Evolutionary conservation across 345 rosid genomes (phyloP), one percentile per base, ranked within the genome.

Genomic region (Heritiera littoralis): DNA sequence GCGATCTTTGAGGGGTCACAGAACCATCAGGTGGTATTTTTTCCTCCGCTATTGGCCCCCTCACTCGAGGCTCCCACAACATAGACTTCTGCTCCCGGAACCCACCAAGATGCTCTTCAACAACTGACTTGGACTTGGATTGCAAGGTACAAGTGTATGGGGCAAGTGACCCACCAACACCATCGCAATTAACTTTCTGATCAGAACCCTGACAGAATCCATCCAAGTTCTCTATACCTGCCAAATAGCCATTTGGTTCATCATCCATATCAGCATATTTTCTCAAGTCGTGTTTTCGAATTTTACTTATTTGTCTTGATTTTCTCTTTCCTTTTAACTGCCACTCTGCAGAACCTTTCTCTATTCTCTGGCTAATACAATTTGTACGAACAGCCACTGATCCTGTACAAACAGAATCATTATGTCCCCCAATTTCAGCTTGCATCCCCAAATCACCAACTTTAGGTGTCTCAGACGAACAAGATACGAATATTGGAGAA

Each of bases 251-350:
- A 77, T 77, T 81, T 67, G 84, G 74, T 80, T 90, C 87, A 76
- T 84, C 91, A 70, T 85, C 87, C 58, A 86, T 82, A 65, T 79
- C 88, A 54, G 79, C 69, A 72, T 78, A 84, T 85, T 89, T 92
- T 78, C 86, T 87, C 7, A 81, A 81, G 78, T 86, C 84, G 59
- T 84, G 93, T 82, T 89, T 89, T 81, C 89, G 89, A 84, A 66
- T 91, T 84, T 91, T 91, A 80, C 89, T 87, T 81, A 64, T 87
- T 69, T 89, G 90, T 84, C 98, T 94, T 2, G 90, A 92, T 76
- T 96, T 96, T 86, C 99, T 89, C 91, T 96, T 96, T 82, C 98
- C 90, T 88, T 96, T 96, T 38, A 80, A 86, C 85, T 90, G 97
- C 99, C 99, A 96, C 84, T 91, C 88, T n/a, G 97, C 90, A 63